phyloP scores from a whole-genome alignment of 2,329 filamentous ascomycete species.

The Neodidymelliopsis sp. region DNA sequence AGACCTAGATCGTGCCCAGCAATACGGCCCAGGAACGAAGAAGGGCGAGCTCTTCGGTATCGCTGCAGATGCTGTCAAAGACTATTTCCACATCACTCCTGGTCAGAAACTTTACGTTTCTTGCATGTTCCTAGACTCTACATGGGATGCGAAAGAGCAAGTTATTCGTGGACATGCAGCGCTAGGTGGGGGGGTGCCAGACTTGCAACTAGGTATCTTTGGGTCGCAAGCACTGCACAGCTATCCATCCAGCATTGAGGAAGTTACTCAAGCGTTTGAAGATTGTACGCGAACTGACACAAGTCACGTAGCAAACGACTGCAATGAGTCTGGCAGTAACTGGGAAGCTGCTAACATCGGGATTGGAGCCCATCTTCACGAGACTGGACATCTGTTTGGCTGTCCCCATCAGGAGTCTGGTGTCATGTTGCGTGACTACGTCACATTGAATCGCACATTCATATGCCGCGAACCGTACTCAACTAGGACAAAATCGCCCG shows the following conservation, averaged over 20 bases:
- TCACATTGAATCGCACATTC: constrained; percentile 84
- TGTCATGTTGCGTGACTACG: constrained; percentile 92
- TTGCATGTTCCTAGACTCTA: constrained; percentile 83
- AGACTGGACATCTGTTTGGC: constrained; percentile 88
- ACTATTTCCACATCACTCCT: constrained; percentile 75
- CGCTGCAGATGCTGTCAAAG: constrained; percentile 77
- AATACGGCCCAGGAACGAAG: constrained; percentile 72
- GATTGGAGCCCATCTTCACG: constrained; percentile 91
- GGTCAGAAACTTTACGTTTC: constrained; percentile 91
- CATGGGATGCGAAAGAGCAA: constrained; percentile 79
- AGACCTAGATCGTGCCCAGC: constrained; percentile 79
- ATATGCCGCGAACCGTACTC: constrained; percentile 82
- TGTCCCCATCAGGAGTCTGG: constrained; percentile 89
- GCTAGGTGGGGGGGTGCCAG: constrained; percentile 76
- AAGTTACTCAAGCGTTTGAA: constrained; percentile 85
- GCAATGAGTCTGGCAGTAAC: constrained; percentile 83
- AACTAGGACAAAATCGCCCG: constrained; percentile 84
- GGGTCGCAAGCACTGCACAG: constrained; percentile 92
- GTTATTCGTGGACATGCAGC: constrained; percentile 83
- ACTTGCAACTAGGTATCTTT: constrained; percentile 84
- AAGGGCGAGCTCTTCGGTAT: constrained; percentile 79
- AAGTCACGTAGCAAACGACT: constrained; percentile 81
- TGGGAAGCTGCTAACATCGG: constrained; percentile 97
- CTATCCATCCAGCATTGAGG: constrained; percentile 87
- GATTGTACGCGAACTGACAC: constrained; percentile 92